Percentiles rank a stretch among this genome's conserved stretches.
Evolutionary conservation across 768 basidiomycete genomes (phyloP).

Genomic region (Tulasnella sp.): DNA sequence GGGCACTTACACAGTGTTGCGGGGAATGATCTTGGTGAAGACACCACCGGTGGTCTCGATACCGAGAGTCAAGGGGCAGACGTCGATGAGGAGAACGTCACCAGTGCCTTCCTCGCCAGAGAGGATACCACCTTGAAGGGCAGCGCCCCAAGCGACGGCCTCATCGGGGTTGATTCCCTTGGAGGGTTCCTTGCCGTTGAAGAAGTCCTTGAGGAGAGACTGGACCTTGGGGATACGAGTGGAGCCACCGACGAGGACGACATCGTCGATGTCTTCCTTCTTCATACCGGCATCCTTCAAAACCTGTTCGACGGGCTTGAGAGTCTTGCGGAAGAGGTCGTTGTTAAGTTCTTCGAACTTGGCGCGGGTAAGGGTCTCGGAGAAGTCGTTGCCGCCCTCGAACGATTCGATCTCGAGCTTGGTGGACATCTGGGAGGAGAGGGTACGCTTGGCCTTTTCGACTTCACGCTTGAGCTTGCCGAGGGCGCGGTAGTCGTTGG

Average conservation of each 20-base stretch:
- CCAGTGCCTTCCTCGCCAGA: constrained; percentile 86
- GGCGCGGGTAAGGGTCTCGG: constrained; percentile 93
- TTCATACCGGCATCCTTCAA: constrained; percentile 96
- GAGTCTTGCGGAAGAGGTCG: constrained; percentile 98
- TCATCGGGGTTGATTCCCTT: constrained; percentile 99
- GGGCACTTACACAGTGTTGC: constrained; percentile 67
- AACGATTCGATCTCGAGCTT: constrained; percentile 94
- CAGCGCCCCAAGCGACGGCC: constrained; percentile 97
- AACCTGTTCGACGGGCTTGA: constrained; percentile 99
- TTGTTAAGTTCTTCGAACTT: constrained; percentile 99
- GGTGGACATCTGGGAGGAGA: constrained; percentile 82
- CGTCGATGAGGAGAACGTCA: constrained; percentile 92
- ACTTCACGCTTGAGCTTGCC: constrained; percentile 90
- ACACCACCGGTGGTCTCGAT: constrained; percentile 97
- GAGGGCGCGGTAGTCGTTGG: constrained; percentile 70
- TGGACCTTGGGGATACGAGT: constrained; percentile 99
- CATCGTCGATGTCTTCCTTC: constrained; percentile 95
- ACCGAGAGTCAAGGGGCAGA: constrained; percentile 94
- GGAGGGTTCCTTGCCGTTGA: constrained; percentile 92
- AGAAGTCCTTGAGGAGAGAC: constrained; percentile 96
- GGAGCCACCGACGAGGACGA: constrained; percentile 92
- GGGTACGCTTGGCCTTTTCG: constrained; percentile 90
- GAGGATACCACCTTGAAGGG: constrained; percentile 97
- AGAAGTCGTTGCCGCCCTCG: constrained; percentile 93
- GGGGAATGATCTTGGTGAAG: constrained; percentile 93